A percentile compares a stretch with the other conserved stretches of the same genome.
These are phyloP conservation scores for Xylariaceae sp. DNA, from an alignment of 2,329 filamentous ascomycete species.

Conservation along the genomic window DNA sequence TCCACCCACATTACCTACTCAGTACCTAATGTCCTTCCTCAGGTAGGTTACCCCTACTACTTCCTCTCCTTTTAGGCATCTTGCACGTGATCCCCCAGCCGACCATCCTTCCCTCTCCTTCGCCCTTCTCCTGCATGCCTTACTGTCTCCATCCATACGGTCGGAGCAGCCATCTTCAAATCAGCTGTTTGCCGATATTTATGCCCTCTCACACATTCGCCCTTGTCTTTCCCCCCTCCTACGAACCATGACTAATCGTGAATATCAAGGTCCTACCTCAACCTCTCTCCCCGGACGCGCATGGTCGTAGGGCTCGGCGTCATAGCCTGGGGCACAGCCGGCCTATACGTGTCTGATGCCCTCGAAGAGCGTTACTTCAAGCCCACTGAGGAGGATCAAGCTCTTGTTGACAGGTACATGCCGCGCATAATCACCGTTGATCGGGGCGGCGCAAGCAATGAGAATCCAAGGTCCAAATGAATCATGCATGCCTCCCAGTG, in stretches of 20 bases:
- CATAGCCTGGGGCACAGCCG: slow-evolving; percentile 70
- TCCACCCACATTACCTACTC: too few relatives aligned
- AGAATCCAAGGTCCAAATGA: too few relatives aligned
- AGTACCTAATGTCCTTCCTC: too few relatives aligned
- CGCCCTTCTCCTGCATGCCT: slow-evolving; percentile 2
- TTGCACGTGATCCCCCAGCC: too few relatives aligned
- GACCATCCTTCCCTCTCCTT: slow-evolving; percentile 1
- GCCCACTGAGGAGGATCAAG: slow-evolving; percentile 69
- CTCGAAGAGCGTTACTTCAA: slow-evolving; percentile 70
- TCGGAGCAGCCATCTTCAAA: not conserved
- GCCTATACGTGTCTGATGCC: slow-evolving; percentile 68
- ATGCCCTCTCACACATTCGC: not conserved
- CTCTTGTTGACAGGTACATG: slow-evolving; percentile 56
- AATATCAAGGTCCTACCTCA: slow-evolving; percentile 63
- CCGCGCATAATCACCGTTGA: slow-evolving; percentile 63
- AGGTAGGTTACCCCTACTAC: too few relatives aligned
- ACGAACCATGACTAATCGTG: slow-evolving; percentile 3
- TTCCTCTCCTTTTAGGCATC: too few relatives aligned
- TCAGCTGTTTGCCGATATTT: too few relatives aligned
- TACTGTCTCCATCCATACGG: not conserved
- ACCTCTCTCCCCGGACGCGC: slow-evolving; percentile 66
- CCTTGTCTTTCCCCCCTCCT: not conserved
- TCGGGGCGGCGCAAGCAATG: too few relatives aligned
- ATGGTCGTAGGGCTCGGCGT: slow-evolving; percentile 68
- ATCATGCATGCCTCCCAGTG: too few relatives aligned